These are phyloP conservation scores for Linnemannia exigua DNA, from an alignment of 192 early-diverging fungal genomes.

Conservation along the genomic window DNA sequence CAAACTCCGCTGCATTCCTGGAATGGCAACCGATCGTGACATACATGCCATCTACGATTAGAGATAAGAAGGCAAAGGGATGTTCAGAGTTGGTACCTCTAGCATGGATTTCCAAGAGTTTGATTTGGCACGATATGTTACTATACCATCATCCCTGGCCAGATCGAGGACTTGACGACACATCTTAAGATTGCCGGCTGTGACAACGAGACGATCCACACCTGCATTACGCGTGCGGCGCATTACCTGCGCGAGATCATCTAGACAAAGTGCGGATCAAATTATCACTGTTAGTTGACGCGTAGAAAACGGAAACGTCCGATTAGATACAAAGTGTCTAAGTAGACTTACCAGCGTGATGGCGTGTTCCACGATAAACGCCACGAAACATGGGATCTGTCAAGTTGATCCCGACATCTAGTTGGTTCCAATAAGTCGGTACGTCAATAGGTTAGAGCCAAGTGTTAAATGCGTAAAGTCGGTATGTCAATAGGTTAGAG, in stretches of 20 bases:
- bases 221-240: slow-evolving; percentile 72
- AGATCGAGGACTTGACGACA: slow-evolving; percentile 70
- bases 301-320: no score
- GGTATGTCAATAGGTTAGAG: neutral
- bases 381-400: slow-evolving; percentile 89
- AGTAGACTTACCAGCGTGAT: slow-evolving; percentile 68
- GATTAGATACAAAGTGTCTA: no score
- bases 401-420: slow-evolving; percentile 91
- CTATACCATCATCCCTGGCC: slow-evolving; percentile 63
- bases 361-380: slow-evolving; percentile 80
- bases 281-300: neutral
- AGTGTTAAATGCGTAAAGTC: neutral
- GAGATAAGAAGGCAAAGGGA: neutral
- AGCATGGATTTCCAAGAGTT: no score
- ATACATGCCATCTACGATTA: slow-evolving; percentile 61
- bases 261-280: slow-evolving; percentile 34
- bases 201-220: slow-evolving; percentile 85
- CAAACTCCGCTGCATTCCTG: slow-evolving; percentile 81
- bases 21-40: slow-evolving; percentile 89
- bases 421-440: neutral
- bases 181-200: slow-evolving; percentile 74
- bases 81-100: slow-evolving; percentile 15
- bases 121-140: neutral
- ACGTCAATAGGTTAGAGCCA: neutral
- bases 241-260: slow-evolving; percentile 76